phyloP scores from a whole-genome alignment of 208 protist species.

The Wallacemonas sp. region DNA sequence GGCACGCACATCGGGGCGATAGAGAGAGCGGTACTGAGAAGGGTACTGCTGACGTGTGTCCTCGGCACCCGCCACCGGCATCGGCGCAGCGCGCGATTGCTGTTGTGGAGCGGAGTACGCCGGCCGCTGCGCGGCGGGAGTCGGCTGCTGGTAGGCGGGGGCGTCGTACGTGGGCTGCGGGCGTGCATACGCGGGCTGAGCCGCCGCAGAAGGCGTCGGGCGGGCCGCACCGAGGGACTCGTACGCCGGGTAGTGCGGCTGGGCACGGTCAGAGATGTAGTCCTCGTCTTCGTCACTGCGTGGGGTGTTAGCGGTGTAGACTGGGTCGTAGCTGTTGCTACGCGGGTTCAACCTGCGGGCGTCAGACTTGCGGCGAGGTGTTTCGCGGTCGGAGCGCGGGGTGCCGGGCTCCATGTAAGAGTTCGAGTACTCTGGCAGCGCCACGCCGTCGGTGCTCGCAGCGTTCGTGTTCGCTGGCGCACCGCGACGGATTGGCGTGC shows the following conservation, averaged over 20 bases:
- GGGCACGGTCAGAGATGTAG: neutral
- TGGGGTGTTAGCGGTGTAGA: conserved; percentile 9
- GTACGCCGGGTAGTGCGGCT: conserved; percentile 2
- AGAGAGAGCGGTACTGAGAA: conserved; percentile 14
- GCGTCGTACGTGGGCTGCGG: no score
- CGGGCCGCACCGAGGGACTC: conserved; percentile 6
- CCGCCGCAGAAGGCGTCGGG: neutral
- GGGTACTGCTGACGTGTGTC: conserved; percentile 16
- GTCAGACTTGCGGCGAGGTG: conserved; percentile 13
- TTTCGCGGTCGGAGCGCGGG: conserved; percentile 10
- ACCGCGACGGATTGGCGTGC: neutral
- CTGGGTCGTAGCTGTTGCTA: conserved; percentile 10
- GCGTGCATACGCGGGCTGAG: no score
- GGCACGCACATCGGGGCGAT: conserved; percentile 2
- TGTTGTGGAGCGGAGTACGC: neutral
- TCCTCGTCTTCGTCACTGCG: conserved; percentile 2
- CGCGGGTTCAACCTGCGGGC: conserved; percentile 6
- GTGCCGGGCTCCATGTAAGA: conserved; percentile 14
- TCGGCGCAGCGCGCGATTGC: neutral
- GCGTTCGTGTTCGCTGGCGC: neutral
- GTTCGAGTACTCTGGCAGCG: conserved; percentile 8
- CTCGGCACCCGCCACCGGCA: conserved; percentile 1
- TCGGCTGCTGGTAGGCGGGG: no score
- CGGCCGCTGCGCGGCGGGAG: no score
- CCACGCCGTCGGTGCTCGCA: neutral